These are phyloP conservation scores for Cryptosporidium ryanae DNA, from an alignment of 169 alveolate species.

Conservation along the genomic window DNA sequence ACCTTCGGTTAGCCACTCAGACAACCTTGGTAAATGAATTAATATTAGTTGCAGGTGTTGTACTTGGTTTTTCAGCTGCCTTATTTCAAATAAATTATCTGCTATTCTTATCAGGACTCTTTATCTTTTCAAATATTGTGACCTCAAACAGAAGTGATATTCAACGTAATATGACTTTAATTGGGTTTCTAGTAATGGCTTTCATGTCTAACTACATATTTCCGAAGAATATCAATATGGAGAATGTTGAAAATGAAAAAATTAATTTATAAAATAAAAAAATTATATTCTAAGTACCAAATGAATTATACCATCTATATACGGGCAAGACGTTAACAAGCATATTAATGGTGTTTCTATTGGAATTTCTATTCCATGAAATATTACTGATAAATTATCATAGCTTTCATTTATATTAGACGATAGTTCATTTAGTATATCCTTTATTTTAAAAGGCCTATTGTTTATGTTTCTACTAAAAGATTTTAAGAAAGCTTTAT, in stretches of 20 bases:
- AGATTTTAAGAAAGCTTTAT: constrained; percentile 16
- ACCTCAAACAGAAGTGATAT: constrained; percentile 60
- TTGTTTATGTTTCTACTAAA: constrained; percentile 28
- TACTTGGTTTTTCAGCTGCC: constrained; percentile 60
- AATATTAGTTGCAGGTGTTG: constrained; percentile 36
- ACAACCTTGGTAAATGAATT: constrained; percentile 51
- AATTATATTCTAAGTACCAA: constrained; percentile 11
- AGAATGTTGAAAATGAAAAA: neutral
- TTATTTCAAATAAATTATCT: constrained; percentile 35
- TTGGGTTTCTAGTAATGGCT: constrained; percentile 56
- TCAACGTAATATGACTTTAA: constrained; percentile 33
- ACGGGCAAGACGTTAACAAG: constrained; percentile 19
- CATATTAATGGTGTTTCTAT: constrained; percentile 56
- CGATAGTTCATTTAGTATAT: constrained; percentile 2
- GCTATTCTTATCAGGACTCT: constrained; percentile 13
- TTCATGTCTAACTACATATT: constrained; percentile 46
- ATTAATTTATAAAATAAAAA: neutral
- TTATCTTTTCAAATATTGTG: constrained; percentile 43
- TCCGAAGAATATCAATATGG: constrained; percentile 25
- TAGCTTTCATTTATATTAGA: neutral
- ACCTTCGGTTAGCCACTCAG: constrained; percentile 46
- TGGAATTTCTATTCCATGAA: constrained; percentile 53
- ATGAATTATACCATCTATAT: constrained; percentile 60
- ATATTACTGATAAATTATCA: constrained; percentile 1
- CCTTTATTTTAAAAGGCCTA: constrained; percentile 4